A percentile compares a stretch with the other conserved stretches of the same genome.
Conservation (phyloP, 176 grass and related monocot genomes). For the Avena atlantica region DNA sequence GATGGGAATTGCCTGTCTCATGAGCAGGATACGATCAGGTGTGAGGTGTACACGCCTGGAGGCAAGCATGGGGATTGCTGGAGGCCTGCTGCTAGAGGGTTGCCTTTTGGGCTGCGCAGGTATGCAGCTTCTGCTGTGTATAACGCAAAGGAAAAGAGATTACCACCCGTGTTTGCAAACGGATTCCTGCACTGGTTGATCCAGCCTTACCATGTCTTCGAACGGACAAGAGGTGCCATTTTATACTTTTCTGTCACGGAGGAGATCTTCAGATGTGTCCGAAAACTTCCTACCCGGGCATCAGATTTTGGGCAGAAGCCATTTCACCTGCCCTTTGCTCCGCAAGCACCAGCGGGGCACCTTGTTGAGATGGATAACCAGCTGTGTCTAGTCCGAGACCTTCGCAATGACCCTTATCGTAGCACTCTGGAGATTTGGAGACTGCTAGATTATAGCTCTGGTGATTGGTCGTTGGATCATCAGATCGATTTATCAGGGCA, state of each 20-base stretch:
- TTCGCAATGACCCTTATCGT: not conserved
- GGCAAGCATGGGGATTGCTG: constrained; percentile 21
- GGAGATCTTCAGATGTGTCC: constrained; percentile 34
- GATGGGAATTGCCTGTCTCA: not conserved
- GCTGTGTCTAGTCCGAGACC: constrained; percentile 13
- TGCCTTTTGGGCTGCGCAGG: constrained; percentile 12
- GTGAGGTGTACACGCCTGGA: not conserved
- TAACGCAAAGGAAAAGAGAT: not conserved
- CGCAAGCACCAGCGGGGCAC: not conserved
- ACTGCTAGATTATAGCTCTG: constrained; percentile 9
- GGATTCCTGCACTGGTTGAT: constrained; percentile 40
- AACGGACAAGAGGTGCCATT: not conserved
- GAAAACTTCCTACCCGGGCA: not conserved
- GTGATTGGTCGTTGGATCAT: constrained; percentile 20
- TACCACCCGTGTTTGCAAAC: not conserved
- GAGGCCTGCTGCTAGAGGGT: constrained; percentile 12
- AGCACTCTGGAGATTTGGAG: constrained; percentile 35
- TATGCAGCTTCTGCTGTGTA: not conserved
- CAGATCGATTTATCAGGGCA: not conserved
- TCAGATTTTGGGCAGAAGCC: not conserved
- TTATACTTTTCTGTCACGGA: constrained; percentile 26
- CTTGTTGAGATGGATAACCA: constrained; percentile 25
- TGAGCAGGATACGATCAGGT: not conserved
- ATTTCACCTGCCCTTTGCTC: not conserved
- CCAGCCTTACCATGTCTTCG: fast-evolving